Percentiles rank a stretch among this genome's conserved stretches.
These are phyloP conservation scores for Rubia yunnanensis DNA, from an alignment of 257 asterid genomes.

Conservation along the genomic window DNA sequence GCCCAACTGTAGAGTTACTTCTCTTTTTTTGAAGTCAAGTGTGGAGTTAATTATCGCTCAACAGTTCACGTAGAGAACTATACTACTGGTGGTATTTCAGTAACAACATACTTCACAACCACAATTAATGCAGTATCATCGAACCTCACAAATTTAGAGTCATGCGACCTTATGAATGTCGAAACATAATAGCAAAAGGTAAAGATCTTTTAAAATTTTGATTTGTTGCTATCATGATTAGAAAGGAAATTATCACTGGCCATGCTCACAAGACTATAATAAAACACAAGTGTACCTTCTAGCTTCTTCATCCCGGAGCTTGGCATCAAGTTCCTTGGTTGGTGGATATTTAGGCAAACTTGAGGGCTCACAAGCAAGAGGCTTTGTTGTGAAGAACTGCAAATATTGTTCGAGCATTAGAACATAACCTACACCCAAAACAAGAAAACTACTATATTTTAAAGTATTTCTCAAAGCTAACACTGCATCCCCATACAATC, in stretches of 20 bases:
- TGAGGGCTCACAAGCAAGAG: constrained; percentile 84
- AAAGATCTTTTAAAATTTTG: no score
- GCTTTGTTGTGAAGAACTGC: constrained; percentile 71
- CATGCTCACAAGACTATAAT: not conserved
- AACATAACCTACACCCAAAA: not conserved
- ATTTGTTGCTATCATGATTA: not conserved
- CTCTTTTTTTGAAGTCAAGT: no score
- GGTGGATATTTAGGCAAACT: constrained; percentile 74
- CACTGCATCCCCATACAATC: not conserved
- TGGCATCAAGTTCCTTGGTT: constrained; percentile 70
- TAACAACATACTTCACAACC: not conserved
- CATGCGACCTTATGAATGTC: not conserved
- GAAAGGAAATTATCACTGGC: not conserved
- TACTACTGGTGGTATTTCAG: not conserved
- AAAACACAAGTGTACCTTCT: constrained; percentile 36
- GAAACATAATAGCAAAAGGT: not conserved
- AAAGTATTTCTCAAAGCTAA: not conserved
- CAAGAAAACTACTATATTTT: not conserved
- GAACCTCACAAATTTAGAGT: not conserved
- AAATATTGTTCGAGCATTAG: not conserved
- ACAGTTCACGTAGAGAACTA: not conserved
- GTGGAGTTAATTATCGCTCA: not conserved
- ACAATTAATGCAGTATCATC: not conserved
- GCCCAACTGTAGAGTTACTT: not conserved
- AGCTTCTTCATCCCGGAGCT: constrained; percentile 59